These are phyloP conservation scores for Cicer bijugum DNA, from an alignment of 306 rosid genomes.

Conservation along the genomic window DNA sequence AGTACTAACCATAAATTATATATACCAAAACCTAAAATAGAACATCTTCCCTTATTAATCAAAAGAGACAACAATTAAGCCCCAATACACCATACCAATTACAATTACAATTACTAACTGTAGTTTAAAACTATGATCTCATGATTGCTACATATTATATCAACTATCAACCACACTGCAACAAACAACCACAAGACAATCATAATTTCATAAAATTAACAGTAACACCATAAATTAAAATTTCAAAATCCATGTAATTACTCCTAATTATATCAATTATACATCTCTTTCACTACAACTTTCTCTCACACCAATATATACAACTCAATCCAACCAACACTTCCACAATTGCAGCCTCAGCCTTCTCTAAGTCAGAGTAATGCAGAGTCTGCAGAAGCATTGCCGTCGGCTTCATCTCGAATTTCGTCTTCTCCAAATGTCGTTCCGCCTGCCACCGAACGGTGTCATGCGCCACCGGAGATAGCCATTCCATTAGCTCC, in stretches of 20 bases:
- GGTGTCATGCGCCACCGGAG: conserved; percentile 65
- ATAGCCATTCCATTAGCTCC: conserved; percentile 70
- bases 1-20: neutral
- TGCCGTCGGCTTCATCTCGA: conserved; percentile 44
- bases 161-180: neutral
- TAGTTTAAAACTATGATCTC: neutral
- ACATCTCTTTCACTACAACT: neutral
- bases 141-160: neutral
- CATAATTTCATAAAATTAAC: conserved; percentile 4
- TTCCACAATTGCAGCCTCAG: conserved; percentile 75
- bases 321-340: conserved; percentile 73
- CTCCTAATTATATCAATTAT: conserved; percentile 2
- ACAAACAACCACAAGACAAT: neutral
- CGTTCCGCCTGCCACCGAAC: conserved; percentile 65
- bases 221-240: neutral
- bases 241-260: neutral
- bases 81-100: neutral
- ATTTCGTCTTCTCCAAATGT: conserved; percentile 52
- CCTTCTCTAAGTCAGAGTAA: conserved; percentile 78
- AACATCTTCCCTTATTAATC: neutral
- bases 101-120: conserved; percentile 3
- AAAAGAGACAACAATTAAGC: neutral
- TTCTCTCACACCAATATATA: conserved; percentile 55
- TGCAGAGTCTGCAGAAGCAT: conserved; percentile 70
- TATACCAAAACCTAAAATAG: neutral